Conservation (phyloP, 2,329 filamentous ascomycete genomes). For the Aspergillus tamarii region DNA sequence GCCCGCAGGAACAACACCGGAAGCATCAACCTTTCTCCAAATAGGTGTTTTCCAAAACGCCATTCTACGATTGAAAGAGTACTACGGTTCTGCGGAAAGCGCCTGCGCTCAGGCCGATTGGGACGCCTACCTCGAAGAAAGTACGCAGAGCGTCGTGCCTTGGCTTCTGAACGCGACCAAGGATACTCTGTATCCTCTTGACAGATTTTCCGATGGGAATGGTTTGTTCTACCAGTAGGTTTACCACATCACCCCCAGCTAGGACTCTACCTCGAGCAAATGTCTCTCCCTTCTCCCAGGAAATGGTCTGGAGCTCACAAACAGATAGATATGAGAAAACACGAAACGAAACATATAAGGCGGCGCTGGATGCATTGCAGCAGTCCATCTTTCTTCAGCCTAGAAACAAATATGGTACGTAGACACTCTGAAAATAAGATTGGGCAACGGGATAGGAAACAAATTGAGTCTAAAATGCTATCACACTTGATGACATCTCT, state of each 20-base stretch:
- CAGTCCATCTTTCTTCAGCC: constrained; percentile 26
- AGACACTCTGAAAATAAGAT: background rate
- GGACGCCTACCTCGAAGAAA: constrained; percentile 22
- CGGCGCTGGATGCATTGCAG: constrained; percentile 21
- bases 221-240: constrained; percentile 23
- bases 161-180: constrained; percentile 23
- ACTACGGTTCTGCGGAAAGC: constrained; percentile 9
- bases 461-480: no score
- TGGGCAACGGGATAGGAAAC: background rate
- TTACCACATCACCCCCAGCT: background rate
- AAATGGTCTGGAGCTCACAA: background rate
- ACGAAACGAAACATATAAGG: constrained; percentile 13
- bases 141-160: constrained; percentile 23
- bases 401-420: constrained; percentile 20
- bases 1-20: constrained; percentile 2
- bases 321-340: constrained; percentile 18
- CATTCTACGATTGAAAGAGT: constrained; percentile 23
- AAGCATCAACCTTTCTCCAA: constrained; percentile 21
- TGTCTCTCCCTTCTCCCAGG: no score
- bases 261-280: background rate
- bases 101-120: constrained; percentile 22
- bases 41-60: constrained; percentile 29
- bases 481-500: no score
- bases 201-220: constrained; percentile 24
- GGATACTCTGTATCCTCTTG: constrained; percentile 24